phyloP scores from a whole-genome alignment of 495 filamentous ascomycete genomes.

The Xylaria palmicola region DNA sequence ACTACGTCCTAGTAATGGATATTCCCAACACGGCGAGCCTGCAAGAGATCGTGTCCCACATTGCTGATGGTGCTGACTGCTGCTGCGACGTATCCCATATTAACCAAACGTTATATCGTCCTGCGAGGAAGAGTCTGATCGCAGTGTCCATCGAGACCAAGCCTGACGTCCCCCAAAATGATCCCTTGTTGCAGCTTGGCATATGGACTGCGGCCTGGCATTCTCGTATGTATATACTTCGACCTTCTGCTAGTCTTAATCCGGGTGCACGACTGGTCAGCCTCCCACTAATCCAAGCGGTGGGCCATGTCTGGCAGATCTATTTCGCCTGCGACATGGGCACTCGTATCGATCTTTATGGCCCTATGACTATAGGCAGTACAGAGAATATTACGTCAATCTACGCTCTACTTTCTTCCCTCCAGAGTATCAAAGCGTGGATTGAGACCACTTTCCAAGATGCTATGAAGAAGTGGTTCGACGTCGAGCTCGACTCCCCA shows the following conservation, averaged over 20 bases:
- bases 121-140: background rate
- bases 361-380: background rate
- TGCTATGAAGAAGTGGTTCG: conserved; percentile 1
- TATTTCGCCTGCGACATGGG: background rate
- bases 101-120: background rate
- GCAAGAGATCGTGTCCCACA: too few relatives aligned
- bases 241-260: background rate
- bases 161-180: background rate
- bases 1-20: too few relatives aligned
- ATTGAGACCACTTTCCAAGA: background rate
- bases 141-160: background rate
- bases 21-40: too few relatives aligned
- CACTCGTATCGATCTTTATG: background rate
- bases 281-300: background rate
- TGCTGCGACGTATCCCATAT: background rate
- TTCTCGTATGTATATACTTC: background rate
- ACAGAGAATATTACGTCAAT: background rate
- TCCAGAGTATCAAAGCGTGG: background rate
- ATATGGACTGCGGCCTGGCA: background rate
- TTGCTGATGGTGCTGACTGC: too few relatives aligned
- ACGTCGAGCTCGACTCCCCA: too few relatives aligned
- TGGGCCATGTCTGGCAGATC: background rate
- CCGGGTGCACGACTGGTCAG: background rate
- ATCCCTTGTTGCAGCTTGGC: background rate
- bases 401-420: background rate